A percentile compares a stretch with the other conserved stretches of the same genome.
Conservation (phyloP, 2,329 filamentous ascomycete genomes). For the Claviceps spartinae region DNA sequence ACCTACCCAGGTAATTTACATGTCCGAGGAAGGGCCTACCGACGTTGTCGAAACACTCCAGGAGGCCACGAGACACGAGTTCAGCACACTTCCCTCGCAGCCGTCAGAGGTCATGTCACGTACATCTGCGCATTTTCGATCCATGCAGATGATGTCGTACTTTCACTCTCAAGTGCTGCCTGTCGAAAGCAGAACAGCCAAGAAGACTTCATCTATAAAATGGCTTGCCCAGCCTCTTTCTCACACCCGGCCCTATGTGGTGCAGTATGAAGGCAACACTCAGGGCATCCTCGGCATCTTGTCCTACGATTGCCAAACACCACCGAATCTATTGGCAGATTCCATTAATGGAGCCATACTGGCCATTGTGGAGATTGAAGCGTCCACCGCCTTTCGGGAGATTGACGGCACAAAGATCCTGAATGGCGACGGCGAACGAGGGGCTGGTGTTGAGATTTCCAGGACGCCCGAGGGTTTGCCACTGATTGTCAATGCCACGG, state of each 20-base stretch:
- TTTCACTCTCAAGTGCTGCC: slow-evolving; percentile 40
- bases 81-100: slow-evolving; percentile 46
- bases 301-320: slow-evolving; percentile 52
- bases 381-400: slow-evolving; percentile 32
- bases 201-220: slow-evolving; percentile 9
- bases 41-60: slow-evolving; percentile 42
- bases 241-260: slow-evolving; percentile 43
- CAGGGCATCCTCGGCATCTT: slow-evolving; percentile 50
- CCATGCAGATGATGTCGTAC: slow-evolving; percentile 71
- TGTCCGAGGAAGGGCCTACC: slow-evolving; percentile 48
- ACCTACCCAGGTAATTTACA: slow-evolving; percentile 52
- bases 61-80: slow-evolving; percentile 26
- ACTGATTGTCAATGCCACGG: slow-evolving; percentile 41
- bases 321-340: slow-evolving; percentile 44
- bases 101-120: slow-evolving; percentile 39
- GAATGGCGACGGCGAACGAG: not conserved
- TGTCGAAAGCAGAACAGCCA: not conserved
- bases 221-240: slow-evolving; percentile 46
- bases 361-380: slow-evolving; percentile 50
- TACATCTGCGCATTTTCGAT: slow-evolving; percentile 51
- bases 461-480: slow-evolving; percentile 41
- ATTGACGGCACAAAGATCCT: slow-evolving; percentile 7
- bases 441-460: slow-evolving; percentile 4
- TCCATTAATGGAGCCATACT: slow-evolving; percentile 59
- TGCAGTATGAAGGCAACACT: slow-evolving; percentile 39